These are phyloP conservation scores for Lavandula angustifolia DNA, from an alignment of 257 asterid genomes.

Conservation along the genomic window DNA sequence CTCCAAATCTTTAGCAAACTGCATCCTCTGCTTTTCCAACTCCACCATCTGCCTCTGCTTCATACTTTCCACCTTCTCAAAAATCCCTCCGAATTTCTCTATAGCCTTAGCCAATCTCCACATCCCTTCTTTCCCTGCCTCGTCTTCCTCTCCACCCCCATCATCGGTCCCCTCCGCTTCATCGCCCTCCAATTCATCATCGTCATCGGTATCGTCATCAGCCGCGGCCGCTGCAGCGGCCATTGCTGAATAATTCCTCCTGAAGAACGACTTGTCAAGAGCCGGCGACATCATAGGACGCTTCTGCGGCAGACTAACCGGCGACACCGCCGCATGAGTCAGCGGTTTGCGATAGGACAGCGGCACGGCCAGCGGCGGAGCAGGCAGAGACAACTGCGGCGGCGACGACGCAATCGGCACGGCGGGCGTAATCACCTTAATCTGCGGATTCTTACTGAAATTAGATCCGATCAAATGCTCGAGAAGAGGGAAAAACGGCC, in stretches of 20 bases:
- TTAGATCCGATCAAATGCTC: constrained; percentile 51
- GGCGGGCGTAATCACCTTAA: constrained; percentile 34
- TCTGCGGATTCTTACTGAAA: constrained; percentile 34
- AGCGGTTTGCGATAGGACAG: constrained; percentile 36
- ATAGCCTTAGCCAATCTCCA: constrained; percentile 38
- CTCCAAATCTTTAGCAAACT: constrained; percentile 70
- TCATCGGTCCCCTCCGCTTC: no score
- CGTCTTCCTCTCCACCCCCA: no score
- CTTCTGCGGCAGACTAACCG: no score
- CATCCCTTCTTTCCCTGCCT: no score
- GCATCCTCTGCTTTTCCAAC: constrained; percentile 77
- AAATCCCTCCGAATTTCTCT: constrained; percentile 64
- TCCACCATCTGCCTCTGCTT: constrained; percentile 75
- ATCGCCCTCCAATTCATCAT: no score
- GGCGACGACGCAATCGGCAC: constrained; percentile 33
- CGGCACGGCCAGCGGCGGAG: constrained; percentile 62
- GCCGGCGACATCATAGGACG: no score
- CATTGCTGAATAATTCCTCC: no score
- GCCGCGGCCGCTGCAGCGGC: no score
- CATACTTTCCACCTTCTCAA: constrained; percentile 63
- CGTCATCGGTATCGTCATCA: no score
- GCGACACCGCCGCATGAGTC: constrained; percentile 31
- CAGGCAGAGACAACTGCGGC: constrained; percentile 42
- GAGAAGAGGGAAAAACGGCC: constrained; percentile 63
- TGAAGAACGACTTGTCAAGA: no score